Percentiles rank a stretch among this genome's conserved stretches.
Evolutionary conservation across 2,329 filamentous ascomycete species (phyloP).

Genomic region (Aspergillus ochraceoroseus): DNA sequence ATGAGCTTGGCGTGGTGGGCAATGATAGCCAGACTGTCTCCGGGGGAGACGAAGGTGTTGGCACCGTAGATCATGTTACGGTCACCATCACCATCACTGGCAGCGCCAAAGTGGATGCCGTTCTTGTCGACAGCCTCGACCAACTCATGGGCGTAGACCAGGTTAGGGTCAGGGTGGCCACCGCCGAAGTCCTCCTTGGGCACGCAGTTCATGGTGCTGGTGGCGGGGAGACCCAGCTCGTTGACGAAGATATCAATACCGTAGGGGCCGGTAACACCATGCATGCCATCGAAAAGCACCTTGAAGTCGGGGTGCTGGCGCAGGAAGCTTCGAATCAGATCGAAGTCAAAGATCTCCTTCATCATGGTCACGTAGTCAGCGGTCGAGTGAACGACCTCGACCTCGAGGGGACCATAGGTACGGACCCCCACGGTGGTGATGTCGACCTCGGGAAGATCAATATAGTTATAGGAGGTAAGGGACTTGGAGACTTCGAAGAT

Average conservation of each 20-base stretch:
- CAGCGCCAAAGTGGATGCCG: constrained; percentile 89
- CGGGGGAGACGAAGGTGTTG: constrained; percentile 91
- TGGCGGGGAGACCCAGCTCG: constrained; percentile 75
- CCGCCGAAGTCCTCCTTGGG: constrained; percentile 94
- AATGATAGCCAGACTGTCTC: constrained; percentile 96
- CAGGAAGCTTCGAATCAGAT: constrained; percentile 92
- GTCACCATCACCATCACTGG: constrained; percentile 94
- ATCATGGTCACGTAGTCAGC: constrained; percentile 90
- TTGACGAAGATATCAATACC: constrained; percentile 91
- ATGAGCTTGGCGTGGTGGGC: constrained; percentile 94
- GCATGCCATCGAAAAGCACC: constrained; percentile 89
- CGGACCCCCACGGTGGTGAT: constrained; percentile 74
- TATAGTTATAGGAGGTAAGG: constrained; percentile 86
- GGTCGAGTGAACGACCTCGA: constrained; percentile 91
- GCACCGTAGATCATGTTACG: constrained; percentile 99
- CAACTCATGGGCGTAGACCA: constrained; percentile 91
- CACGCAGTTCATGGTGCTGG: constrained; percentile 83
- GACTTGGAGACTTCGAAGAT: constrained; percentile 90
- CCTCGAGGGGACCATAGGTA: constrained; percentile 79
- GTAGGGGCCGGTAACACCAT: constrained; percentile 93
- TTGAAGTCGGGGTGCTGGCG: constrained; percentile 84
- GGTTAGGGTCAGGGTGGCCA: constrained; percentile 94
- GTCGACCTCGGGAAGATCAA: constrained; percentile 80
- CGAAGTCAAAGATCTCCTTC: constrained; percentile 98
- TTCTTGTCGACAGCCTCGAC: constrained; percentile 91